Evolutionary conservation across 2,329 filamentous ascomycete species (phyloP).

Genomic region (Pseudocercospora vitis): DNA sequence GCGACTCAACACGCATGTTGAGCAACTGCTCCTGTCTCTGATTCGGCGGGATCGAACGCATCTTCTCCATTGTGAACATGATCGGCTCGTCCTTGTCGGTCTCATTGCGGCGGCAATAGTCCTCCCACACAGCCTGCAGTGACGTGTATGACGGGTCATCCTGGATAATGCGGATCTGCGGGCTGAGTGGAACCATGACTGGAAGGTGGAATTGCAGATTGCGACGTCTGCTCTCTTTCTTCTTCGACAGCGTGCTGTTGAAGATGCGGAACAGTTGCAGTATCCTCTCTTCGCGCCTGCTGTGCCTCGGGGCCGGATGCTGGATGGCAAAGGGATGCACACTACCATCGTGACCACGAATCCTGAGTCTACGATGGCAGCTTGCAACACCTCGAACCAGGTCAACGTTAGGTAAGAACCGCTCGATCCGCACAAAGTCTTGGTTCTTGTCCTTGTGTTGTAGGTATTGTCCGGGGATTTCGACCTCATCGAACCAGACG

Average conservation of each 20-base stretch:
- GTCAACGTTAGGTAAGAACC: conserved; percentile 93
- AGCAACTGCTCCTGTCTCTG: conserved; percentile 62
- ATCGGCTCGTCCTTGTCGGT: conserved; percentile 95
- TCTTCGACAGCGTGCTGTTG: conserved; percentile 85
- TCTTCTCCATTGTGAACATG: conserved; percentile 91
- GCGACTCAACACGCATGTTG: conserved; percentile 69
- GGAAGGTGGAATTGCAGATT: conserved; percentile 96
- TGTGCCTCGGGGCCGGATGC: conserved; percentile 89
- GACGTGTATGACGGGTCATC: conserved; percentile 94
- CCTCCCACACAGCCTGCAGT: conserved; percentile 92
- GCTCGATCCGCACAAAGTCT: conserved; percentile 95
- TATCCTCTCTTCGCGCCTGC: conserved; percentile 89
- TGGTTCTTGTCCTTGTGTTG: conserved; percentile 99
- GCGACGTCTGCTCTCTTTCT: conserved; percentile 90
- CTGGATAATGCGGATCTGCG: conserved; percentile 91
- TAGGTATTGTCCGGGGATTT: conserved; percentile 94
- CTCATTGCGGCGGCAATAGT: conserved; percentile 83
- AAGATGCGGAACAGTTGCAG: conserved; percentile 96
- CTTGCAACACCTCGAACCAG: conserved; percentile 86
- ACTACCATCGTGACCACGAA: conserved; percentile 95
- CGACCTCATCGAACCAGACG: conserved; percentile 97
- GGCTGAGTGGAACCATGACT: conserved; percentile 90
- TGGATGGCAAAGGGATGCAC: conserved; percentile 96
- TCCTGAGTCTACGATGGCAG: conserved; percentile 89
- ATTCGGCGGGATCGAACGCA: conserved; percentile 61